These are phyloP conservation scores for Ogataea pignaliae DNA, from an alignment of 805 yeast genomes.

Conservation along the genomic window DNA sequence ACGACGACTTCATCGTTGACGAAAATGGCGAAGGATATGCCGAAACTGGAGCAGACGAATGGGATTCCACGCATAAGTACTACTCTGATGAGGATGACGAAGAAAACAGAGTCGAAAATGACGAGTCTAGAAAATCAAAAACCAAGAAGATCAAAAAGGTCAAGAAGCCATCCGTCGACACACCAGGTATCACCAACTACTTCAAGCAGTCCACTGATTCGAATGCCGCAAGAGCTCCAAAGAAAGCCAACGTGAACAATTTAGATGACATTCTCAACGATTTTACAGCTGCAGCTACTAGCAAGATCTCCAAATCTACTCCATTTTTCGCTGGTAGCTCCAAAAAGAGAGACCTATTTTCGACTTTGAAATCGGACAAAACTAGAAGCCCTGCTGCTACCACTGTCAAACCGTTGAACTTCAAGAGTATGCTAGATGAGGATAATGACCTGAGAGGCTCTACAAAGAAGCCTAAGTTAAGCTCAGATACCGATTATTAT, in stretches of 20 bases:
- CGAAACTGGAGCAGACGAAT: conserved; percentile 88
- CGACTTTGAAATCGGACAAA: conserved; percentile 21
- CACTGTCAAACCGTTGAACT: conserved; percentile 21
- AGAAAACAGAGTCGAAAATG: conserved; percentile 26
- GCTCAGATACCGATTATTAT: conserved; percentile 21
- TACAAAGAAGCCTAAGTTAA: conserved; percentile 20
- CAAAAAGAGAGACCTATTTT: conserved; percentile 25
- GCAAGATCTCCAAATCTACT: conserved; percentile 13
- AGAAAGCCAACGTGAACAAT: conserved; percentile 41
- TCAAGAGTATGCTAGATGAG: conserved; percentile 16
- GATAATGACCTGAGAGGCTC: conserved; percentile 15
- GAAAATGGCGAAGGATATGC: conserved; percentile 93
- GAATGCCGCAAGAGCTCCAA: conserved; percentile 23
- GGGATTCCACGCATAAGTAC: conserved; percentile 59
- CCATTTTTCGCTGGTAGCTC: conserved; percentile 15
- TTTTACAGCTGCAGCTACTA: conserved; percentile 32
- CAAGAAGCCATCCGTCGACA: conserved; percentile 11
- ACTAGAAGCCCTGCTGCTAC: conserved; percentile 26
- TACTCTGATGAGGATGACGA: conserved; percentile 52
- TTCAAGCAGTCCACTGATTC: conserved; percentile 36
- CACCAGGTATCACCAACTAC: conserved; percentile 39
- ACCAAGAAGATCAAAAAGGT: conserved; percentile 33
- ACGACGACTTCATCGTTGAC: conserved; percentile 92
- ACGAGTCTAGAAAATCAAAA: conserved; percentile 20
- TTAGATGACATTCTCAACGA: conserved; percentile 69